A percentile compares a stretch with the other conserved stretches of the same genome.
Conservation (phyloP, 768 basidiomycete species). For the Mrakia gelida region DNA sequence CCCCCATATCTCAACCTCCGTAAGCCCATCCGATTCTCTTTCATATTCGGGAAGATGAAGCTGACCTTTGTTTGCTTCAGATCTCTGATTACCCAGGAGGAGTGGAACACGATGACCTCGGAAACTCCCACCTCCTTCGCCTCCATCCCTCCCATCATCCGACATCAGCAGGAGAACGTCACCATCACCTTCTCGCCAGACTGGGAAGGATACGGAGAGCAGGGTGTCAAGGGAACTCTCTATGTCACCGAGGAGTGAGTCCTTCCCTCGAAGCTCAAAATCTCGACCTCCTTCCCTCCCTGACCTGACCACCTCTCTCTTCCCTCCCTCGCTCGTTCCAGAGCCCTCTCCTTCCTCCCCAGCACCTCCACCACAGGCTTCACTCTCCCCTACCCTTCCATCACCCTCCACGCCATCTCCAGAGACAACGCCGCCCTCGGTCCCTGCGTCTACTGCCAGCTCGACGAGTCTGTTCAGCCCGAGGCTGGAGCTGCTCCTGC, state of each 20-base stretch:
- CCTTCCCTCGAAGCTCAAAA: constrained; percentile 29
- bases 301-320: background rate
- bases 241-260: constrained; percentile 80
- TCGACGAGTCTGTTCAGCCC: constrained; percentile 61
- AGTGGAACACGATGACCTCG: constrained; percentile 62
- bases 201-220: constrained; percentile 55
- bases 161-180: constrained; percentile 68
- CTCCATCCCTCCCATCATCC: constrained; percentile 77
- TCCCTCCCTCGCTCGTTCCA: constrained; percentile 41
- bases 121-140: constrained; percentile 79
- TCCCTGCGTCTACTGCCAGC: constrained; percentile 85
- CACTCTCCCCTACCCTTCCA: constrained; percentile 77
- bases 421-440: constrained; percentile 52
- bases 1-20: constrained; percentile 26
- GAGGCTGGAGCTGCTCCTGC: background rate
- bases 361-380: constrained; percentile 61
- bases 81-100: constrained; percentile 58
- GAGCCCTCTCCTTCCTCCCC: constrained; percentile 73
- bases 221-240: constrained; percentile 63
- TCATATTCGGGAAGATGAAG: constrained; percentile 31
- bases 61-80: constrained; percentile 43
- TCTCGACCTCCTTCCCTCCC: constrained; percentile 13
- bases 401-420: constrained; percentile 90
- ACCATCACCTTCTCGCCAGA: constrained; percentile 65
- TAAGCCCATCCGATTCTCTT: constrained; percentile 32